Percentiles rank a stretch among this genome's conserved stretches.
Conservation (phyloP, 2,329 filamentous ascomycete genomes). For the Chrysosporium keratinophilum region DNA sequence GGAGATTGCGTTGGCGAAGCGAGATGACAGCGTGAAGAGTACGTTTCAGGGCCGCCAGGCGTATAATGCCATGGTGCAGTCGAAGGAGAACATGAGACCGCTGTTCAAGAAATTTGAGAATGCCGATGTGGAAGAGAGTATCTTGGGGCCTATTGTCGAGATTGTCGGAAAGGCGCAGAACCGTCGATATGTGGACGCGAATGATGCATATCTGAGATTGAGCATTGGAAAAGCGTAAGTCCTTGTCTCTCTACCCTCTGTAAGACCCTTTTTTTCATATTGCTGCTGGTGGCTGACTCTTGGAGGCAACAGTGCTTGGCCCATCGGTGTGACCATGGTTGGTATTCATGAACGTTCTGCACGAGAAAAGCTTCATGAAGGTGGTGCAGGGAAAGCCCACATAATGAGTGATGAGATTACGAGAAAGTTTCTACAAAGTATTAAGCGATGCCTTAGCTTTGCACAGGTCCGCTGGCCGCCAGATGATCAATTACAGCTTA, state of each 20-base stretch:
- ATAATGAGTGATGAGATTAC: slow-evolving; percentile 97
- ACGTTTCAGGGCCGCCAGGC: slow-evolving; percentile 74
- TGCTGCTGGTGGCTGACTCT: neutral
- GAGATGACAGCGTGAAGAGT: slow-evolving; percentile 49
- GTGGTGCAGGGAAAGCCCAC: slow-evolving; percentile 66
- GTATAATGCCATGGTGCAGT: slow-evolving; percentile 74
- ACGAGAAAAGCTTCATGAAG: slow-evolving; percentile 84
- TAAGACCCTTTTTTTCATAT: neutral
- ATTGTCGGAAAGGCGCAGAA: slow-evolving; percentile 87
- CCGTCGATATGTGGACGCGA: slow-evolving; percentile 87
- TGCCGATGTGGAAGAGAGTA: slow-evolving; percentile 63
- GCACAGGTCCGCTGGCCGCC: slow-evolving; percentile 95
- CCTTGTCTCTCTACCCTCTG: neutral
- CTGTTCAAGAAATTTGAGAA: slow-evolving; percentile 84
- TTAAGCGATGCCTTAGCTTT: slow-evolving; percentile 93
- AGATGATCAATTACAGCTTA: slow-evolving; percentile 81
- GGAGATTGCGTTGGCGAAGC: slow-evolving; percentile 60
- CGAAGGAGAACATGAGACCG: slow-evolving; percentile 76
- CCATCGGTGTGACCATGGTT: slow-evolving; percentile 98
- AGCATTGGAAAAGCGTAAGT: slow-evolving; percentile 79
- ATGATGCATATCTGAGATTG: slow-evolving; percentile 83
- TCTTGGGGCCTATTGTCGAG: slow-evolving; percentile 74
- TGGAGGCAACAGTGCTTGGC: slow-evolving; percentile 59
- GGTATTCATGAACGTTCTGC: slow-evolving; percentile 97
- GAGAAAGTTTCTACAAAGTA: slow-evolving; percentile 91